Evolutionary conservation across 2,329 filamentous ascomycete genomes (phyloP).

Genomic region (Dactylellina drechsleri): DNA sequence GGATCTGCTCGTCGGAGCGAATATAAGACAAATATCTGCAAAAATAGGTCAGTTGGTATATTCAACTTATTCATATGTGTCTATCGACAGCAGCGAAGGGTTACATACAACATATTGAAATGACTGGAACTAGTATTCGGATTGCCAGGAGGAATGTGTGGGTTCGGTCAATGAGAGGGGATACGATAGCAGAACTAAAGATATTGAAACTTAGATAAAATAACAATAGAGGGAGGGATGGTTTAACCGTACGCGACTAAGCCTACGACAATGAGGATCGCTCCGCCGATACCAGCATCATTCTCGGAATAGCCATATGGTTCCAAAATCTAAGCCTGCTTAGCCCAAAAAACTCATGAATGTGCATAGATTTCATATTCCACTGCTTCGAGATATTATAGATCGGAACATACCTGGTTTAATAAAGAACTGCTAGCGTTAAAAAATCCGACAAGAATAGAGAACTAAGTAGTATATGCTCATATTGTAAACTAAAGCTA

Average conservation of each 20-base stretch:
- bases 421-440: constrained; percentile 88
- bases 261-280: constrained; percentile 86
- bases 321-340: constrained; percentile 70
- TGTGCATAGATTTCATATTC: background rate
- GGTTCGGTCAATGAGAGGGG: constrained; percentile 84
- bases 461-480: constrained; percentile 72
- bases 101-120: constrained; percentile 69
- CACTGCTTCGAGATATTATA: background rate
- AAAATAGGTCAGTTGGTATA: background rate
- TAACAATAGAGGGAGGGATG: background rate
- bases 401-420: constrained; percentile 69
- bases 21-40: constrained; percentile 76
- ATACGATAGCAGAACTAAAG: constrained; percentile 72
- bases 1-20: constrained; percentile 74
- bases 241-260: constrained; percentile 68
- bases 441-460: constrained; percentile 89
- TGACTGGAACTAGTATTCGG: constrained; percentile 77
- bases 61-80: background rate
- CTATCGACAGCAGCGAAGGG: background rate
- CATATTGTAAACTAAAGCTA: background rate
- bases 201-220: constrained; percentile 5
- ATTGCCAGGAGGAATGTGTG: constrained; percentile 80
- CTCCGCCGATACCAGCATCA: constrained; percentile 88
- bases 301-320: constrained; percentile 87
- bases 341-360: background rate